Evolutionary conservation across 78 protist genomes (phyloP).

Genomic region (Creolimax fragrantissima): DNA sequence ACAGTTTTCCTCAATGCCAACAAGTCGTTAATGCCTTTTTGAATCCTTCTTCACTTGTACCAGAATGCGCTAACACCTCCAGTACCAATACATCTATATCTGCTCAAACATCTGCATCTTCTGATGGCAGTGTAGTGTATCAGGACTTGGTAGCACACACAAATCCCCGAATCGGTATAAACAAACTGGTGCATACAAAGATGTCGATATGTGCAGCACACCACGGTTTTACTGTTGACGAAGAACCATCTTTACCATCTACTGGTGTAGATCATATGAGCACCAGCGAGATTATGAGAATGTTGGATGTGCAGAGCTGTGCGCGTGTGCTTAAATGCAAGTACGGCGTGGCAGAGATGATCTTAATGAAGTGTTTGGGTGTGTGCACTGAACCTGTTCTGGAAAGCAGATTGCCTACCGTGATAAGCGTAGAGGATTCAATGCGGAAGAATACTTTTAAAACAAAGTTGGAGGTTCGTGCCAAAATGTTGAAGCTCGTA

Average conservation of each 20-base stretch:
- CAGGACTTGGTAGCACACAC: not conserved
- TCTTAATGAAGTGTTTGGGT: not conserved
- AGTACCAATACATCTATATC: not conserved
- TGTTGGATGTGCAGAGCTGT: not conserved
- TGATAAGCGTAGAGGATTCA: not conserved
- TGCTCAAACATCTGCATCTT: too few relatives aligned
- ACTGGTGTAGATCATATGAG: too few relatives aligned
- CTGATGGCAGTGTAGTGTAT: not conserved
- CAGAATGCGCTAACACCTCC: not conserved
- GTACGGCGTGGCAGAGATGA: not conserved
- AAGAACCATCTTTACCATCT: not conserved
- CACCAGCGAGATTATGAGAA: not conserved
- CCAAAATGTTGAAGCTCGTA: not conserved
- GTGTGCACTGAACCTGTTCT: not conserved
- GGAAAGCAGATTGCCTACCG: not conserved
- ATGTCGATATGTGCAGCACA: too few relatives aligned
- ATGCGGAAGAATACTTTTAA: not conserved
- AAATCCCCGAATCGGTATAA: too few relatives aligned
- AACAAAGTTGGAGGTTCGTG: not conserved
- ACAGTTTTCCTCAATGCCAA: too few relatives aligned
- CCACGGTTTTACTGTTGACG: not conserved
- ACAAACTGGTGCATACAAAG: too few relatives aligned
- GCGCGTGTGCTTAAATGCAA: not conserved
- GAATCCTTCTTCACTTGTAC: not conserved
- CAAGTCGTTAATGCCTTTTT: not conserved